Evolutionary conservation across 495 filamentous ascomycete species (phyloP).

Genomic region (Clohesyomyces aquaticus): DNA sequence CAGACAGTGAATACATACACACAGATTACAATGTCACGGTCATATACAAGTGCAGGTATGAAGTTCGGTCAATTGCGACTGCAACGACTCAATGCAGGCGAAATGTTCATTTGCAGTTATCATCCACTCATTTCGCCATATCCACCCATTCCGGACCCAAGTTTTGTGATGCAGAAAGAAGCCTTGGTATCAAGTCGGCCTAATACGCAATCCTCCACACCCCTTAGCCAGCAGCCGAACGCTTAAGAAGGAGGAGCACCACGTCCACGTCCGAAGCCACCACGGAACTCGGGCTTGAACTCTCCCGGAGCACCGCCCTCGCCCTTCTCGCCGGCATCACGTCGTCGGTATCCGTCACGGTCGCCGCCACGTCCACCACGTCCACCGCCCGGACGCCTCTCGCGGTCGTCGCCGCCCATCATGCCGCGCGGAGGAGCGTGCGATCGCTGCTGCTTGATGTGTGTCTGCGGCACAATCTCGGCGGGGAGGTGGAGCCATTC

Average conservation of each 20-base stretch:
- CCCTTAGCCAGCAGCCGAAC: constrained; percentile 15
- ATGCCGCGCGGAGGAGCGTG: constrained; percentile 98
- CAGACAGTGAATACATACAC: too few relatives aligned
- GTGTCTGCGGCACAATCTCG: constrained; percentile 98
- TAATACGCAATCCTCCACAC: background rate
- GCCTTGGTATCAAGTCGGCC: constrained; percentile 4
- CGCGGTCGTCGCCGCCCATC: constrained; percentile 90
- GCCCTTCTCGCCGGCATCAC: constrained; percentile 86
- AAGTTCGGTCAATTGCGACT: constrained; percentile 14
- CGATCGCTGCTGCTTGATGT: constrained; percentile 99
- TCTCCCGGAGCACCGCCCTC: constrained; percentile 94
- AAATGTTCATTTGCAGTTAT: constrained; percentile 27
- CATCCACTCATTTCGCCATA: constrained; percentile 36
- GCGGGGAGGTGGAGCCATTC: constrained; percentile 99
- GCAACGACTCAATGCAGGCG: constrained; percentile 6
- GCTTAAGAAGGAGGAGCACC: constrained; percentile 68
- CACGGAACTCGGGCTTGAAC: constrained; percentile 85
- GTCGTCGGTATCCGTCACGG: constrained; percentile 67
- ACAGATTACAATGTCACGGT: too few relatives aligned
- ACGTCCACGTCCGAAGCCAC: constrained; percentile 52
- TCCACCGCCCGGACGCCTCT: constrained; percentile 71
- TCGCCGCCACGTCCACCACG: constrained; percentile 77
- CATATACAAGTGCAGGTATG: too few relatives aligned
- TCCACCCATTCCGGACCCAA: constrained; percentile 22
- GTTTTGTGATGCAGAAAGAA: constrained; percentile 24